A percentile compares a stretch with the other conserved stretches of the same genome.
phyloP scores from a whole-genome alignment of 2,329 filamentous ascomycete species.

The Botrytis deweyae region DNA sequence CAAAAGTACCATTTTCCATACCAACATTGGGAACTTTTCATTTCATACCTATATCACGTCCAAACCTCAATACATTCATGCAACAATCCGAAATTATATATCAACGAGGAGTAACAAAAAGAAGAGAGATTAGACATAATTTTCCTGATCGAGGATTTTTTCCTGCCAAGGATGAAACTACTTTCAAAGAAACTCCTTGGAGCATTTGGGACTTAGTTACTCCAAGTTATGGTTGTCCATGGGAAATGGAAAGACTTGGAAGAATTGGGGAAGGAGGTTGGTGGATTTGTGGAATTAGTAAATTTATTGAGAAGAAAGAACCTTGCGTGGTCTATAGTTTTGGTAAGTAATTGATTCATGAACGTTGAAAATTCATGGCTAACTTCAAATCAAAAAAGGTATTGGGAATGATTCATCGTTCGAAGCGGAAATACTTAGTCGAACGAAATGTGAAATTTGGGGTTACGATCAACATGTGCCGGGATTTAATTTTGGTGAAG shows the following conservation, averaged over 20 bases:
- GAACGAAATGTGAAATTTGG: conserved; percentile 44
- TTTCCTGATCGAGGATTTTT: conserved; percentile 25
- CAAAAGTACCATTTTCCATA: conserved; percentile 1
- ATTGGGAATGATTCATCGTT: conserved; percentile 21
- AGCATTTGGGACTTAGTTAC: conserved; percentile 46
- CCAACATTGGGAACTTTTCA: conserved; percentile 3
- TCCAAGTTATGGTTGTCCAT: conserved; percentile 44
- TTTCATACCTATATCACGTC: conserved; percentile 19
- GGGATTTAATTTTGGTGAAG: conserved; percentile 36
- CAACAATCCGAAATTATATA: conserved; percentile 9
- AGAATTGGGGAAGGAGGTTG: conserved; percentile 45
- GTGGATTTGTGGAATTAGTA: conserved; percentile 45
- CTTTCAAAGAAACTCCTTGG: conserved; percentile 37
- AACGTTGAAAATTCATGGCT: neutral
- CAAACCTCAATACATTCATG: conserved; percentile 14
- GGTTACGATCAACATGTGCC: conserved; percentile 42
- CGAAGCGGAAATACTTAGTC: conserved; percentile 42
- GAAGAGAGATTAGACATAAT: conserved; percentile 2
- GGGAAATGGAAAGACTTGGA: conserved; percentile 44
- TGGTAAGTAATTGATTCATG: conserved; percentile 4
- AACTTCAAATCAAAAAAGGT: neutral
- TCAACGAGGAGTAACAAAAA: conserved; percentile 1
- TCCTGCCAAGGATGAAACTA: conserved; percentile 28
- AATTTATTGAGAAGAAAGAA: conserved; percentile 36
- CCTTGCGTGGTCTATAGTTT: conserved; percentile 20